Conservation (phyloP, 495 filamentous ascomycete genomes). For the Aspergillus heteromorphus region DNA sequence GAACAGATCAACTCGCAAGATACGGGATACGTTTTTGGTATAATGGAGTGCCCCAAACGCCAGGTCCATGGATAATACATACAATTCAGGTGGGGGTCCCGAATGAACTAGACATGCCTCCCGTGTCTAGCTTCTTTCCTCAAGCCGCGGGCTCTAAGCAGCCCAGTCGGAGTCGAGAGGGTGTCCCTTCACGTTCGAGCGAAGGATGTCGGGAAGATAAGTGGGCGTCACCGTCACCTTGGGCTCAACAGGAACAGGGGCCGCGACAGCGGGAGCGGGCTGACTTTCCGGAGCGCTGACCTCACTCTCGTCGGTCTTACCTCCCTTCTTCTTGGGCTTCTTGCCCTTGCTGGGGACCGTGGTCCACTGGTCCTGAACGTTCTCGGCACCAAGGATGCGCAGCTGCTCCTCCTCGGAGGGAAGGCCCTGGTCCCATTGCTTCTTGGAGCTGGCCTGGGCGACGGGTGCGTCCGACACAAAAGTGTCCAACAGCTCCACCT, state of each 20-base stretch:
- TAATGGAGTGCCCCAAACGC: constrained; percentile 35
- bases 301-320: constrained; percentile 41
- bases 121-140: background rate
- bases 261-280: constrained; percentile 23
- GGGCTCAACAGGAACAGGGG: constrained; percentile 31
- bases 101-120: background rate
- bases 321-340: constrained; percentile 49
- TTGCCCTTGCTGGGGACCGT: constrained; percentile 75
- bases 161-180: constrained; percentile 58
- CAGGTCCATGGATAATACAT: constrained; percentile 36
- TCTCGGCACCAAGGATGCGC: constrained; percentile 56
- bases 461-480: constrained; percentile 51
- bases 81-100: constrained; percentile 23
- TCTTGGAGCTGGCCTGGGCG: constrained; percentile 21
- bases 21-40: constrained; percentile 21
- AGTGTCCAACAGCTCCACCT: constrained; percentile 66
- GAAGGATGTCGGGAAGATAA: constrained; percentile 39
- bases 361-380: constrained; percentile 61
- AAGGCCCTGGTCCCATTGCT: constrained; percentile 51
- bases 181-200: constrained; percentile 41
- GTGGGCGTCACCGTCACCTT: constrained; percentile 39
- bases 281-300: constrained; percentile 36
- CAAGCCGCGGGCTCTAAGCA: constrained; percentile 24
- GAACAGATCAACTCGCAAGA: constrained; percentile 12
- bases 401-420: constrained; percentile 86